These are phyloP conservation scores for Harringtonia lauricola DNA, from an alignment of 2,329 filamentous ascomycete species.

Conservation along the genomic window DNA sequence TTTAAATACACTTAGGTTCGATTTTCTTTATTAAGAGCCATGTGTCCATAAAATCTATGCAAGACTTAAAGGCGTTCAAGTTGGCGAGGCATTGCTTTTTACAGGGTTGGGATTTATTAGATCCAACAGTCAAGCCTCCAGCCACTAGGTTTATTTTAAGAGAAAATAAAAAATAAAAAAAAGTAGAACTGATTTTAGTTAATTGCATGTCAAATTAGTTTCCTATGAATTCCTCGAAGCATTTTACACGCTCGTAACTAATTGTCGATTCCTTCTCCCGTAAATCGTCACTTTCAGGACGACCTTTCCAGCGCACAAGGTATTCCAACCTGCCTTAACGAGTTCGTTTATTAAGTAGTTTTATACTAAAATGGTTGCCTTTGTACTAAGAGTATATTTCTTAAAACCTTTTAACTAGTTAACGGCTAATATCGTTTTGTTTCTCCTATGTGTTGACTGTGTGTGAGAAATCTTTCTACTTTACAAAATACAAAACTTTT, in stretches of 20 bases:
- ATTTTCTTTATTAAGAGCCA: too few species aligned
- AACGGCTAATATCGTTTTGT: not conserved
- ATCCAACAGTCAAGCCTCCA: too few species aligned
- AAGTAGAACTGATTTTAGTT: too few species aligned
- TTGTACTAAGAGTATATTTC: not conserved
- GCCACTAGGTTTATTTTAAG: too few species aligned
- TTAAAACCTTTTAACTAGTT: not conserved
- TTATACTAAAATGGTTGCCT: not conserved
- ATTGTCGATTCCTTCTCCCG: slow-evolving; percentile 1
- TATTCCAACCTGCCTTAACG: not conserved
- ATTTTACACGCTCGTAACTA: not conserved
- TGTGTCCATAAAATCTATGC: too few species aligned
- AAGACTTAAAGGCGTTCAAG: too few species aligned
- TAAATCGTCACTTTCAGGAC: not conserved
- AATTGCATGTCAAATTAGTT: not conserved
- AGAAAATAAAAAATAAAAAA: too few species aligned
- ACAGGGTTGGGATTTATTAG: too few species aligned
- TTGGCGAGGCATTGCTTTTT: too few species aligned
- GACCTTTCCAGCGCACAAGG: not conserved
- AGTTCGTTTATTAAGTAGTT: not conserved
- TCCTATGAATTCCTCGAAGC: not conserved
- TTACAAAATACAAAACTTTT: slow-evolving; percentile 12
- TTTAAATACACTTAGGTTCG: too few species aligned
- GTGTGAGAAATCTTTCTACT: slow-evolving; percentile 13
- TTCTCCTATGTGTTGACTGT: slow-evolving; percentile 11